A percentile compares a stretch with the other conserved stretches of the same genome.
Conservation (phyloP, 345 rosid genomes). For the Firmiana major region DNA sequence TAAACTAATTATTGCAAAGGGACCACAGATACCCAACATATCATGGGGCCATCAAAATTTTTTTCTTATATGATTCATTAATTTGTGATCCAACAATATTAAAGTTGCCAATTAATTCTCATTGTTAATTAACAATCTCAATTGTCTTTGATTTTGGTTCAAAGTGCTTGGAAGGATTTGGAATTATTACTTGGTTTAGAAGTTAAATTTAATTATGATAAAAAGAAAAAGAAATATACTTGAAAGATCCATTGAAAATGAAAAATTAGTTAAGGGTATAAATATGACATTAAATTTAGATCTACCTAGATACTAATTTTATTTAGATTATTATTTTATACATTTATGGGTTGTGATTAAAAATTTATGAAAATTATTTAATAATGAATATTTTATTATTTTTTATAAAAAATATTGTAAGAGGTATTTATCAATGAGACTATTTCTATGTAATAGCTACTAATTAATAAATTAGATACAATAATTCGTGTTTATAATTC, state of each 20-base stretch:
- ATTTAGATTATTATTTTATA: too few species aligned
- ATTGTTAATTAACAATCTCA: neutral
- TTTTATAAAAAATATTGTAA: too few species aligned
- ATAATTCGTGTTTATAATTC: too few species aligned
- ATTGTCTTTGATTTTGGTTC: neutral
- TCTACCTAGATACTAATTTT: neutral
- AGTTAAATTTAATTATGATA: neutral
- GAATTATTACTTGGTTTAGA: neutral
- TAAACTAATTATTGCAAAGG: conserved; percentile 1
- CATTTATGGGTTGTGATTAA: too few species aligned
- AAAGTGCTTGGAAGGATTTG: neutral
- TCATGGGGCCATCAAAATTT: neutral
- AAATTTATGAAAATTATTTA: too few species aligned
- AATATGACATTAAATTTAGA: neutral
- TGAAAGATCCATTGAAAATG: neutral
- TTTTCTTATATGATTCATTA: neutral
- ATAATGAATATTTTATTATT: too few species aligned
- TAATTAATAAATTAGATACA: too few species aligned
- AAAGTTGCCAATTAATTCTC: neutral
- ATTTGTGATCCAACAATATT: neutral
- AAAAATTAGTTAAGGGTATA: neutral
- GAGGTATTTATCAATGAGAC: too few species aligned
- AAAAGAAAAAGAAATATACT: neutral
- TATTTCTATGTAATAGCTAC: too few species aligned
- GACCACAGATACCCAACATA: neutral